Evolutionary conservation across 345 rosid genomes (phyloP), one percentile per base, ranked within the genome.

Genomic region (Camelina laxa): DNA sequence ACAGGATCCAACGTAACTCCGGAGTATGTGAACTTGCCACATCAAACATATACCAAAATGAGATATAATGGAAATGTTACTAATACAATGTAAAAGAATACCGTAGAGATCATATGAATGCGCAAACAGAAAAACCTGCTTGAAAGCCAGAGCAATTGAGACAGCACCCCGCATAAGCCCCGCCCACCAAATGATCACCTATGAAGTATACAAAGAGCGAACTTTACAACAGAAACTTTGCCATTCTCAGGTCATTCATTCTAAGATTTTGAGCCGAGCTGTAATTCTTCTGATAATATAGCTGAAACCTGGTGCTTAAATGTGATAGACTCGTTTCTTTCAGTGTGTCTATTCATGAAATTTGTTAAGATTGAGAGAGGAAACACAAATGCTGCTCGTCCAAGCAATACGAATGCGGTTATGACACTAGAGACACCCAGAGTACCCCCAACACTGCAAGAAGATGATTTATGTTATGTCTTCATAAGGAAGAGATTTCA

Each of bases 161-260:
- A 91, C 97, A 11, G 97, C 97, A 0, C 98, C 98, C 77, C 98
- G 83, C 88, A 93, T 93, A 17, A 91, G 83, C 10, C 97, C 96
- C 3, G 97, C 97, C 97, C 98, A 94, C 93, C 98, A 94, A 44
- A 94, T 85, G 47, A 94, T 79, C 70, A 89, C 81, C 98, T 94
- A 67, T n/a, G 42, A 72, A 10, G 68, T 41, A 56, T 24, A 78
- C 47, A 60, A 1, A 76, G 17, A 16, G 72, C 6, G 31, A 65
- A 75, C 56, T 69, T 47, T 14, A 73, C 13, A 30, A 60, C 41
- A 11, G 9, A 14, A 4, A 14, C 38, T 39, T 67, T 51, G 0
- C 30, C 14, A 9, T 9, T 27, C 44, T 67, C 20, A 33, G 39
- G 10, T 9, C n/a, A 16, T 16, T 21, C 42, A 15, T 7, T 42